Percentiles rank a stretch among this genome's conserved stretches.
These are phyloP conservation scores for Dacryopinax primogenitus DNA, from an alignment of 768 basidiomycete species.

Conservation along the genomic window DNA sequence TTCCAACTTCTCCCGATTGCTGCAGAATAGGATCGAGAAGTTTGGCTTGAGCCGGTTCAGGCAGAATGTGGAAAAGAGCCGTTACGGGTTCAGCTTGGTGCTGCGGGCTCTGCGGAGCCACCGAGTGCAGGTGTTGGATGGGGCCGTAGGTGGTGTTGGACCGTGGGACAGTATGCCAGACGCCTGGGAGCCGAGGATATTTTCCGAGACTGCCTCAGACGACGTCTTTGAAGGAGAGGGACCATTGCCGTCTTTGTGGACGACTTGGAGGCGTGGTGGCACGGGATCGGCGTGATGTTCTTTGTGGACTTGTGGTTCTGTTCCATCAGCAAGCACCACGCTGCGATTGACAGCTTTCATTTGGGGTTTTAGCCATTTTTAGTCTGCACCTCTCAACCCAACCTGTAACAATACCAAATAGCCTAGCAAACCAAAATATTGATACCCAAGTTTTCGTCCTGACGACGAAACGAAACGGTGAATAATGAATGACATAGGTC, in stretches of 20 bases:
- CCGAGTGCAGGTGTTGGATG: constrained; percentile 4
- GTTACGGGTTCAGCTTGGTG: background rate
- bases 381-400: constrained; percentile 7
- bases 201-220: background rate
- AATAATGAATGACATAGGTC: background rate
- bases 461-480: background rate
- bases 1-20: constrained; percentile 84
- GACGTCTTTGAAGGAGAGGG: background rate
- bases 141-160: background rate
- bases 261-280: background rate
- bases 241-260: background rate
- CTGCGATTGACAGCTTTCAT: background rate
- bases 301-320: background rate
- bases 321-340: background rate
- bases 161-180: background rate
- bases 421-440: background rate
- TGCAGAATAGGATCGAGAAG: constrained; percentile 74
- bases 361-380: background rate
- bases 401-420: background rate
- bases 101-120: background rate
- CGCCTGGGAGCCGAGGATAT: background rate
- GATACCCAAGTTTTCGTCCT: background rate
- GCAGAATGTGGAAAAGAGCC: constrained; percentile 58
- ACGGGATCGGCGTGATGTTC: background rate
- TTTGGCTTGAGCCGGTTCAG: constrained; percentile 78